Percentiles rank a stretch among this genome's conserved stretches.
phyloP scores from a whole-genome alignment of 139 green algal genomes.

The Chlamydomonas sp. region DNA sequence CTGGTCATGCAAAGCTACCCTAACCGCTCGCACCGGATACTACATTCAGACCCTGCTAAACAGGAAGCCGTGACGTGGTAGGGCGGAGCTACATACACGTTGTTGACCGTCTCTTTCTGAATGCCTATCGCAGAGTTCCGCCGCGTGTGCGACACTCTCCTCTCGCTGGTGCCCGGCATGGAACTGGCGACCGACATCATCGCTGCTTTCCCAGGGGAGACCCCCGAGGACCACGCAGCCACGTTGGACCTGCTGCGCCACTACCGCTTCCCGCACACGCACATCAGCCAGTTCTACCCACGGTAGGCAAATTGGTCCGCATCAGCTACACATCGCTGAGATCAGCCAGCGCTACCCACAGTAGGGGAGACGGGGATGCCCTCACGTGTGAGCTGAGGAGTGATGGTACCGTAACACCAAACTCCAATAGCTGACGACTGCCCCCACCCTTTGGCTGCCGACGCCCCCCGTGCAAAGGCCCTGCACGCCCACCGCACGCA shows the following conservation, averaged over 20 bases:
- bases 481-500: no score
- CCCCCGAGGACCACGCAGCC: slow-evolving; percentile 73
- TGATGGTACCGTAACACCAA: background rate
- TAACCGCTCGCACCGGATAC: no score
- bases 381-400: background rate
- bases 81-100: no score
- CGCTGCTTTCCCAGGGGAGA: slow-evolving; percentile 80
- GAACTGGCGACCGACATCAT: slow-evolving; percentile 97
- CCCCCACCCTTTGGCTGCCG: no score
- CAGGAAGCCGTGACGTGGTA: no score
- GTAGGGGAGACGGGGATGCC: background rate
- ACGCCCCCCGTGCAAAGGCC: no score
- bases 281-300: slow-evolving; percentile 96
- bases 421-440: background rate
- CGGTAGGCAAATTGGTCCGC: slow-evolving; percentile 24
- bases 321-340: slow-evolving; percentile 55
- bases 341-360: slow-evolving; percentile 70
- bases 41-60: no score
- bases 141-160: slow-evolving; percentile 80
- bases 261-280: slow-evolving; percentile 85
- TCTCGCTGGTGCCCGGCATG: slow-evolving; percentile 72
- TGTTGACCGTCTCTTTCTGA: background rate
- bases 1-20: no score
- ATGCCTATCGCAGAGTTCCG: slow-evolving; percentile 64
- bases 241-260: slow-evolving; percentile 86